Conservation (phyloP, 306 rosid genomes). For the Bauhinia variegata region DNA sequence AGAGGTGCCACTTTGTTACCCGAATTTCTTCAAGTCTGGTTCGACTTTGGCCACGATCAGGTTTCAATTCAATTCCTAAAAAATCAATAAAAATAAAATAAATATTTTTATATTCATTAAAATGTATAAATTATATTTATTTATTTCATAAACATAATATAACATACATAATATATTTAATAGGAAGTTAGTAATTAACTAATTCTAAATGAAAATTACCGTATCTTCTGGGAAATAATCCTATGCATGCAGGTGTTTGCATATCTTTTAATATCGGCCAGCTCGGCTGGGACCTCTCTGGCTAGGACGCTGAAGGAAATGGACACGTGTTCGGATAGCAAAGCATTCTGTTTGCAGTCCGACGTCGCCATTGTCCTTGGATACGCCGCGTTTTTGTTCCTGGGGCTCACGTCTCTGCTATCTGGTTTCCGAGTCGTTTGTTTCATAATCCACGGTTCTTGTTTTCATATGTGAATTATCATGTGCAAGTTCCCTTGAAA, state of each 20-base stretch:
- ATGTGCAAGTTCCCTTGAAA: not conserved
- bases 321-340: slow-evolving; percentile 74
- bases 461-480: slow-evolving; percentile 59
- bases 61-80: slow-evolving; percentile 32
- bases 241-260: slow-evolving; percentile 69
- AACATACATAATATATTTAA: no score
- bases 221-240: not conserved
- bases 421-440: slow-evolving; percentile 89
- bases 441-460: slow-evolving; percentile 85
- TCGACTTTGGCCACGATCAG: slow-evolving; percentile 99
- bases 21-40: slow-evolving; percentile 89
- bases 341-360: slow-evolving; percentile 73
- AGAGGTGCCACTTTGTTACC: slow-evolving; percentile 82
- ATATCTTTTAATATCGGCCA: slow-evolving; percentile 78
- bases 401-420: slow-evolving; percentile 79
- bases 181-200: no score
- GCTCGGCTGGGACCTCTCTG: slow-evolving; percentile 89
- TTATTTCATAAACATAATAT: no score
- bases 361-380: slow-evolving; percentile 76
- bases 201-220: slow-evolving; percentile 9
- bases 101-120: no score
- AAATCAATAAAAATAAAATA: no score
- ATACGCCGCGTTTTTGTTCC: slow-evolving; percentile 75
- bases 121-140: no score
- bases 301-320: slow-evolving; percentile 51